Evolutionary conservation across 2,329 filamentous ascomycete genomes (phyloP).

Genomic region (Xylariaceae sp.): DNA sequence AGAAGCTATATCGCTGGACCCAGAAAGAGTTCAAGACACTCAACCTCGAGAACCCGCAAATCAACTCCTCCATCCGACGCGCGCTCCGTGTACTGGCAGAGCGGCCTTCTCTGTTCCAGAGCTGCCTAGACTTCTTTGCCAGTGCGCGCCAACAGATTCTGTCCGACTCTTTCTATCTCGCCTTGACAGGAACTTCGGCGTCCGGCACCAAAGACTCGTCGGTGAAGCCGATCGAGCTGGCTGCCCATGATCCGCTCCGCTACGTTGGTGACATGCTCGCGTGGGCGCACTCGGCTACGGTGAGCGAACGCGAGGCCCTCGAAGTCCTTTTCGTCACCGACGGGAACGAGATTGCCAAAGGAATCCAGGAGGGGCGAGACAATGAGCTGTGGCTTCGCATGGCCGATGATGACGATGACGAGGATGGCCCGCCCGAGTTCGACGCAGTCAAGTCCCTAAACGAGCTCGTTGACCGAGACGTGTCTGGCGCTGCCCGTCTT

Average conservation of each 20-base stretch:
- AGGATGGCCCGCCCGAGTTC: slow-evolving; percentile 49
- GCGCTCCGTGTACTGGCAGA: slow-evolving; percentile 85
- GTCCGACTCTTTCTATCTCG: slow-evolving; percentile 82
- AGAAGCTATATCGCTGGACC: slow-evolving; percentile 94
- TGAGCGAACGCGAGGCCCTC: slow-evolving; percentile 87
- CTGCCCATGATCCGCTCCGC: slow-evolving; percentile 82
- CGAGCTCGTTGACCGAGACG: slow-evolving; percentile 79
- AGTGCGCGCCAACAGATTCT: slow-evolving; percentile 82
- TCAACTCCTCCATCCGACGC: slow-evolving; percentile 75
- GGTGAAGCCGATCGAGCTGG: slow-evolving; percentile 87
- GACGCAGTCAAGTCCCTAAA: slow-evolving; percentile 78
- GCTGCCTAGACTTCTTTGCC: slow-evolving; percentile 86
- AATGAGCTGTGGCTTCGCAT: slow-evolving; percentile 77
- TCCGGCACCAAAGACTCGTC: slow-evolving; percentile 53
- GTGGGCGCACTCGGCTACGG: slow-evolving; percentile 90
- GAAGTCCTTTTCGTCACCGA: slow-evolving; percentile 89
- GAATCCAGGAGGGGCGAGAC: slow-evolving; percentile 71
- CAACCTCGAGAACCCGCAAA: slow-evolving; percentile 90
- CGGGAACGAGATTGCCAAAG: slow-evolving; percentile 79
- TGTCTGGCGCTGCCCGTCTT: slow-evolving; percentile 75
- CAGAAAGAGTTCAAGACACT: slow-evolving; percentile 88
- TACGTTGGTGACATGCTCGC: slow-evolving; percentile 97
- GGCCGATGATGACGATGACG: slow-evolving; percentile 47
- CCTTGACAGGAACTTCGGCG: slow-evolving; percentile 67
- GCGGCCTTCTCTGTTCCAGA: slow-evolving; percentile 84